These are phyloP conservation scores for Dipodascus albidus DNA, from an alignment of 805 yeast genomes.

Conservation along the genomic window DNA sequence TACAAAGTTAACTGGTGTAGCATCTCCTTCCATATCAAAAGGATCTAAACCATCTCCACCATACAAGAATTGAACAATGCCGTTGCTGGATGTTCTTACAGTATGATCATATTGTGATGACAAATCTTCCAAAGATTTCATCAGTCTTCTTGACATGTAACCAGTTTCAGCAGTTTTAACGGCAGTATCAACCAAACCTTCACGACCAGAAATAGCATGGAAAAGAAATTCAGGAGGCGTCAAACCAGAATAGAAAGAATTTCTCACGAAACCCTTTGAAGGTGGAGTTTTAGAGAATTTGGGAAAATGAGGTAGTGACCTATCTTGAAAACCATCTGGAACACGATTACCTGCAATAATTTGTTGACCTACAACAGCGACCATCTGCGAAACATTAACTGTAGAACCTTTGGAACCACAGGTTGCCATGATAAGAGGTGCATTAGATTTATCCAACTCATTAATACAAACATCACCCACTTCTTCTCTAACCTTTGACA, in stretches of 20 bases:
- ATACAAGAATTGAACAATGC: slow-evolving; percentile 93
- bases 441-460: slow-evolving; percentile 81
- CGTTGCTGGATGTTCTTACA: slow-evolving; percentile 88
- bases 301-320: slow-evolving; percentile 93
- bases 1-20: slow-evolving; percentile 83
- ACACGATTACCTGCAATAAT: slow-evolving; percentile 98
- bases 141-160: slow-evolving; percentile 93
- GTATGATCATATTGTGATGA: slow-evolving; percentile 89
- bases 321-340: slow-evolving; percentile 99
- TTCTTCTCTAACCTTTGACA: slow-evolving; percentile 96
- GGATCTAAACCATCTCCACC: slow-evolving; percentile 99
- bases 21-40: slow-evolving; percentile 98
- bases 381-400: slow-evolving; percentile 97
- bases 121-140: slow-evolving; percentile 95
- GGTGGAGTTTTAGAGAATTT: slow-evolving; percentile 96
- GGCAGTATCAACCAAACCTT: slow-evolving; percentile 98
- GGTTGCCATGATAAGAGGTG: slow-evolving; percentile 97
- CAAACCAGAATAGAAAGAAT: slow-evolving; percentile 88
- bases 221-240: slow-evolving; percentile 94
- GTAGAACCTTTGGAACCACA: slow-evolving; percentile 99
- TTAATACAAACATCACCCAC: slow-evolving; percentile 96
- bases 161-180: slow-evolving; percentile 99
- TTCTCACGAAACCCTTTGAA: slow-evolving; percentile 94
- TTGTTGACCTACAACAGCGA: slow-evolving; percentile 99
- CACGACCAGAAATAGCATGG: slow-evolving; percentile 99